Conservation (phyloP, 306 rosid species). For the Boehmeria nivea region DNA sequence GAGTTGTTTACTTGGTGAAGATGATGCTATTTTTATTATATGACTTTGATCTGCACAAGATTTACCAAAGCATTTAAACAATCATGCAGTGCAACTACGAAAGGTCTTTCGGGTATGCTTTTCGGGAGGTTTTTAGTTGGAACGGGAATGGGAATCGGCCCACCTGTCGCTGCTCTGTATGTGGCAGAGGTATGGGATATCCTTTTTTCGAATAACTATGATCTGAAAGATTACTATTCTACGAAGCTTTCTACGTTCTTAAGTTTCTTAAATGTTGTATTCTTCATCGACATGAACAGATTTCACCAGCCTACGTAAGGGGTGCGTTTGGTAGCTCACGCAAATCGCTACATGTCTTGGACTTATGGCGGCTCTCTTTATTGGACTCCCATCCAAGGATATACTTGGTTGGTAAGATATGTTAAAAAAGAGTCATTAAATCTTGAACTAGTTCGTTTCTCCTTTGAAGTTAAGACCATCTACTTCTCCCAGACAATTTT, state of each 20-base stretch:
- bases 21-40: too few relatives aligned
- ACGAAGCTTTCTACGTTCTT: not conserved
- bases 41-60: not conserved
- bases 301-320: constrained; percentile 69
- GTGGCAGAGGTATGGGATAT: constrained; percentile 61
- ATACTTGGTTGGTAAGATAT: constrained; percentile 65
- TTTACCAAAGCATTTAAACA: not conserved
- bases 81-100: constrained; percentile 59
- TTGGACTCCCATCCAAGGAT: constrained; percentile 75
- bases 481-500: not conserved
- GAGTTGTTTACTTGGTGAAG: too few relatives aligned
- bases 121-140: constrained; percentile 82
- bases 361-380: constrained; percentile 57
- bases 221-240: constrained; percentile 5
- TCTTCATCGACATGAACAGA: constrained; percentile 36
- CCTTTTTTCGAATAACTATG: constrained; percentile 7
- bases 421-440: constrained; percentile 3
- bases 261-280: constrained; percentile 2
- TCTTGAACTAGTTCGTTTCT: not conserved
- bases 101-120: constrained; percentile 76
- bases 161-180: constrained; percentile 78
- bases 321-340: constrained; percentile 74
- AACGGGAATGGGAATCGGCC: constrained; percentile 84
- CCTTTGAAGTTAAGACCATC: constrained; percentile 1
- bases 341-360: constrained; percentile 89